Evolutionary conservation across 1,284 basidiomycete genomes (phyloP).

Genomic region (Inonotus obliquus): DNA sequence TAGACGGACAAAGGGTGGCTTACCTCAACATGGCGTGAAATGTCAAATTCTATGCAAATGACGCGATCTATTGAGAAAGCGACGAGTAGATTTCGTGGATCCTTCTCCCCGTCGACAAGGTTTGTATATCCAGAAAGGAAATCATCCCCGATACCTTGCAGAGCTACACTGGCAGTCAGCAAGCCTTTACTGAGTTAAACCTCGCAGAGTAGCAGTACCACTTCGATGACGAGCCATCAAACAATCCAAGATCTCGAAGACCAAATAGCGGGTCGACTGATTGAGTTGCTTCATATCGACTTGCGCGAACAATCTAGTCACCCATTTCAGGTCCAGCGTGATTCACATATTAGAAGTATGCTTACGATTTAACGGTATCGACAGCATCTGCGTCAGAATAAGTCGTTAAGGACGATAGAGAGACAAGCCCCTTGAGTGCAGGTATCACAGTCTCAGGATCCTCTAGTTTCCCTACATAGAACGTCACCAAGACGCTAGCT

Average conservation of each 20-base stretch:
- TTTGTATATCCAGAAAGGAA: conserved; percentile 77
- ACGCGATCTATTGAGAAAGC: conserved; percentile 87
- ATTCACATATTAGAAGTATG: neutral
- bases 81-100: conserved; percentile 90
- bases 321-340: neutral
- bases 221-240: conserved; percentile 71
- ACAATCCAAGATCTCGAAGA: conserved; percentile 81
- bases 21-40: conserved; percentile 72
- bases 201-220: conserved; percentile 36
- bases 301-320: conserved; percentile 64
- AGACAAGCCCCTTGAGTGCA: conserved; percentile 68
- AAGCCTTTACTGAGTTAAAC: neutral
- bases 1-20: conserved; percentile 20
- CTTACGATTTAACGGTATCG: conserved; percentile 67
- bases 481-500: conserved; percentile 81
- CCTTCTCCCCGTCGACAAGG: conserved; percentile 93
- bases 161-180: conserved; percentile 35
- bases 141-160: conserved; percentile 67
- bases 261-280: conserved; percentile 77
- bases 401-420: conserved; percentile 59
- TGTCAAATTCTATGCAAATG: conserved; percentile 85
- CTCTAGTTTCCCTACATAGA: conserved; percentile 85
- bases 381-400: conserved; percentile 72
- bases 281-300: conserved; percentile 80
- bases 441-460: conserved; percentile 80